Conservation (phyloP, 2,329 filamentous ascomycete genomes). For the Lachnellula arida region DNA sequence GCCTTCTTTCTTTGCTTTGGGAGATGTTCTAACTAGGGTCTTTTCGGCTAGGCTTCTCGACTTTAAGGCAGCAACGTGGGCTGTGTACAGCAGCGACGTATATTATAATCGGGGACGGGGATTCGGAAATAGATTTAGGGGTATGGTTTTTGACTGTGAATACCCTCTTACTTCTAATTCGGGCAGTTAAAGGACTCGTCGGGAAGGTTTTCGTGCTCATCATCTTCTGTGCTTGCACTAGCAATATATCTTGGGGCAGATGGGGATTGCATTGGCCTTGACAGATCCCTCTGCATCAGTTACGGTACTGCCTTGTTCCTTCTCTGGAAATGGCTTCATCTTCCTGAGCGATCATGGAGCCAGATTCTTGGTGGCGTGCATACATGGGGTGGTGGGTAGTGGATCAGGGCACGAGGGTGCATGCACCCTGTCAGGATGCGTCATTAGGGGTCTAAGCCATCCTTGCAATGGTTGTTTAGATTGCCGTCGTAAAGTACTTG, state of each 20-base stretch:
- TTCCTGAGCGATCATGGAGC: background rate
- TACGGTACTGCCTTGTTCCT: background rate
- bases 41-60: background rate
- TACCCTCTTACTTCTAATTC: too few species aligned
- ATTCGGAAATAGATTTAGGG: background rate
- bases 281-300: background rate
- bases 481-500: too few species aligned
- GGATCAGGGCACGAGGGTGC: background rate
- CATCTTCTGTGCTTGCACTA: too few species aligned
- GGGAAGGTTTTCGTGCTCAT: too few species aligned
- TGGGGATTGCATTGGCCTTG: too few species aligned
- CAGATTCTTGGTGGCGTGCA: background rate
- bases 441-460: slow-evolving; percentile 16
- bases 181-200: too few species aligned
- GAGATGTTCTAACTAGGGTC: background rate
- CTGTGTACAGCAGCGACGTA: background rate
- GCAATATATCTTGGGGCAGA: too few species aligned
- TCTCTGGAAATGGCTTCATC: background rate
- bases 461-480: slow-evolving; percentile 8
- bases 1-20: too few species aligned
- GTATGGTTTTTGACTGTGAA: too few species aligned
- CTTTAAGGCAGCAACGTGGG: background rate
- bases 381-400: background rate
- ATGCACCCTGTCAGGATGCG: slow-evolving; percentile 5
- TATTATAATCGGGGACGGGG: background rate